These are phyloP conservation scores for Schizophyllum amplum DNA, from an alignment of 1,284 basidiomycete genomes.

Conservation along the genomic window DNA sequence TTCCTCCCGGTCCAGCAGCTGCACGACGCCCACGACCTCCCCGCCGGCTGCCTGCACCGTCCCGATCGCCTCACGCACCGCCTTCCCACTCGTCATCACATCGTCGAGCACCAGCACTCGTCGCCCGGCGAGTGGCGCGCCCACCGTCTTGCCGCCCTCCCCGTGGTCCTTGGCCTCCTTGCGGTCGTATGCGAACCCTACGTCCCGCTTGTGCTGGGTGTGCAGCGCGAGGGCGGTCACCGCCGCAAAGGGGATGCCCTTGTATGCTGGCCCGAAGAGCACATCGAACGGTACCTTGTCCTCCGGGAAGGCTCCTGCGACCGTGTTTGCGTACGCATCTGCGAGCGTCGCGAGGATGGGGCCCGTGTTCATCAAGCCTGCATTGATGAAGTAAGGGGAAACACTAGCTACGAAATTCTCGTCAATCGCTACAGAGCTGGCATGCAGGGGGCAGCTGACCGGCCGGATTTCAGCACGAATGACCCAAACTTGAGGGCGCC, in stretches of 20 bases:
- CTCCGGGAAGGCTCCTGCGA: conserved; percentile 38
- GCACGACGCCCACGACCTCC: conserved; percentile 84
- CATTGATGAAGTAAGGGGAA: conserved; percentile 98
- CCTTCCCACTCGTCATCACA: conserved; percentile 95
- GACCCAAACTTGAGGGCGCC: conserved; percentile 83
- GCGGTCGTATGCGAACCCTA: conserved; percentile 87
- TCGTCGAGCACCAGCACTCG: conserved; percentile 89
- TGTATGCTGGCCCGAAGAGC: conserved; percentile 96
- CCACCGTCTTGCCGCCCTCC: conserved; percentile 93
- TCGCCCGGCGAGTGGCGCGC: conserved; percentile 73
- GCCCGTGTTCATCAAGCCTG: conserved; percentile 82
- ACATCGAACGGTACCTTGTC: conserved; percentile 64
- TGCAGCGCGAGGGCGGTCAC: conserved; percentile 77
- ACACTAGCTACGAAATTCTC: conserved; percentile 34
- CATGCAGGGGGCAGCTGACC: conserved; percentile 39
- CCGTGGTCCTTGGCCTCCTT: conserved; percentile 97
- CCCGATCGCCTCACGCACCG: conserved; percentile 75
- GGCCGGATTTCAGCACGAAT: conserved; percentile 91
- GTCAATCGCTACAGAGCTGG: background rate
- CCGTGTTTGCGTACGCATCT: conserved; percentile 84
- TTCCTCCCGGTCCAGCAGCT: conserved; percentile 89
- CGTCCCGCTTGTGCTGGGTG: conserved; percentile 54
- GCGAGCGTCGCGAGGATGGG: conserved; percentile 76
- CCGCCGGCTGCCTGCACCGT: conserved; percentile 64
- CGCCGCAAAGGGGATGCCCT: conserved; percentile 93